These are phyloP conservation scores for Teratosphaeria viscida DNA, from an alignment of 2,329 filamentous ascomycete genomes.

Conservation along the genomic window DNA sequence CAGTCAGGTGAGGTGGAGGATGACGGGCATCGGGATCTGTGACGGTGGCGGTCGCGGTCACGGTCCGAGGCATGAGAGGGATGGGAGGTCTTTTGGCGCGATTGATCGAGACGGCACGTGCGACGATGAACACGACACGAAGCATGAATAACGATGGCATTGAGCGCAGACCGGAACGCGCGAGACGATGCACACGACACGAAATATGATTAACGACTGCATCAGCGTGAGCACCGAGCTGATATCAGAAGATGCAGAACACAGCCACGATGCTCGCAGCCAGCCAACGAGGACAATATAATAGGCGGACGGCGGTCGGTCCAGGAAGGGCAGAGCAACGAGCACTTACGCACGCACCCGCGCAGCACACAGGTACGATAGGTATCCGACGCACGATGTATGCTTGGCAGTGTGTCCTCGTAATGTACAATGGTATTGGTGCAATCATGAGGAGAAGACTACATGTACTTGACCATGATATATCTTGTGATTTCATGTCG, in stretches of 20 bases:
- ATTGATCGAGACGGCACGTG: background rate
- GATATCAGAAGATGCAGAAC: background rate
- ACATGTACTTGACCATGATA: background rate
- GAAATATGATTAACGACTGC: background rate
- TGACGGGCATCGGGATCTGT: background rate
- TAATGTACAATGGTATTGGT: background rate
- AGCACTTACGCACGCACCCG: background rate
- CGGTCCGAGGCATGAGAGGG: background rate
- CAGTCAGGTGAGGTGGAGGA: background rate
- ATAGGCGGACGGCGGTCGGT: background rate
- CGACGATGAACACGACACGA: background rate
- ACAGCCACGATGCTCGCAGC: background rate
- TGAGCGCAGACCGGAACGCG: background rate
- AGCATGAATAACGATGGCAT: background rate
- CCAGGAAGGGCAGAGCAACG: background rate
- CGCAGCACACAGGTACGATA: background rate
- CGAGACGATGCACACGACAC: background rate
- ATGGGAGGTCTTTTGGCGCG: background rate
- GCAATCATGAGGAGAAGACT: background rate
- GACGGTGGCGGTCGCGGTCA: background rate
- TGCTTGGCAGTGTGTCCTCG: background rate
- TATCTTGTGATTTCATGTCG: too few relatives aligned
- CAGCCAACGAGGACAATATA: background rate
- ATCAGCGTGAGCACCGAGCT: background rate
- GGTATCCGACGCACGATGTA: background rate